phyloP scores from a whole-genome alignment of 768 basidiomycete species.

The Lactifluus pinguis region DNA sequence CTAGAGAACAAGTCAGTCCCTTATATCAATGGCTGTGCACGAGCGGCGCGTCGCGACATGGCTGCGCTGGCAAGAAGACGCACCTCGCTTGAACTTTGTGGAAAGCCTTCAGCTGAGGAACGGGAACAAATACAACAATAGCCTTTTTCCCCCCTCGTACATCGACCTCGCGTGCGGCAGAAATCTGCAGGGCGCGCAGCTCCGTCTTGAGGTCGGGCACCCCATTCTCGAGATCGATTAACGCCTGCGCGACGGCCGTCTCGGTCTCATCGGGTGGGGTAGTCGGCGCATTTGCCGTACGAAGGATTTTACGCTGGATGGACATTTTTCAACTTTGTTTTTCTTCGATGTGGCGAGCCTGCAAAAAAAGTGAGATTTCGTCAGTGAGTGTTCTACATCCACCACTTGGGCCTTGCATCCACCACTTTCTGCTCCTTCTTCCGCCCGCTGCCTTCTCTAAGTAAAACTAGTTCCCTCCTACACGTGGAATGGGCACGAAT shows the following conservation, averaged over 20 bases:
- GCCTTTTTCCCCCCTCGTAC: constrained; percentile 99
- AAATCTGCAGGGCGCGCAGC: constrained; percentile 92
- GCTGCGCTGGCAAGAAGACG: constrained; percentile 17
- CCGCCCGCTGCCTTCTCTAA: background rate
- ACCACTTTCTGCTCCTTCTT: background rate
- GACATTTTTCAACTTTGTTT: constrained; percentile 42
- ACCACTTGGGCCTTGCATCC: constrained; percentile 1
- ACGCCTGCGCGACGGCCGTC: constrained; percentile 84
- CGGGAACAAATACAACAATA: constrained; percentile 95
- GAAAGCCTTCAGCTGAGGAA: constrained; percentile 97
- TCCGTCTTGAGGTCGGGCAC: constrained; percentile 97
- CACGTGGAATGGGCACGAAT: background rate
- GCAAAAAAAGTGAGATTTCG: background rate
- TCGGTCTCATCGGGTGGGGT: constrained; percentile 89
- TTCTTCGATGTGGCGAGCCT: background rate
- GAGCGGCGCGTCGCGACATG: background rate
- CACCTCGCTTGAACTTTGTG: constrained; percentile 96
- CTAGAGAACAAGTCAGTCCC: constrained; percentile 32
- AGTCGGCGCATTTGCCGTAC: constrained; percentile 91
- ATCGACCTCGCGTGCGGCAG: constrained; percentile 97
- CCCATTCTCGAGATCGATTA: constrained; percentile 96
- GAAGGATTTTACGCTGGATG: constrained; percentile 78
- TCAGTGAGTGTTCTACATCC: constrained; percentile 1
- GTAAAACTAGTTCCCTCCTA: no score
- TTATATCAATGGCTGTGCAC: background rate